Conservation (phyloP, 2,329 filamentous ascomycete genomes). For the Microdochium nivale region DNA sequence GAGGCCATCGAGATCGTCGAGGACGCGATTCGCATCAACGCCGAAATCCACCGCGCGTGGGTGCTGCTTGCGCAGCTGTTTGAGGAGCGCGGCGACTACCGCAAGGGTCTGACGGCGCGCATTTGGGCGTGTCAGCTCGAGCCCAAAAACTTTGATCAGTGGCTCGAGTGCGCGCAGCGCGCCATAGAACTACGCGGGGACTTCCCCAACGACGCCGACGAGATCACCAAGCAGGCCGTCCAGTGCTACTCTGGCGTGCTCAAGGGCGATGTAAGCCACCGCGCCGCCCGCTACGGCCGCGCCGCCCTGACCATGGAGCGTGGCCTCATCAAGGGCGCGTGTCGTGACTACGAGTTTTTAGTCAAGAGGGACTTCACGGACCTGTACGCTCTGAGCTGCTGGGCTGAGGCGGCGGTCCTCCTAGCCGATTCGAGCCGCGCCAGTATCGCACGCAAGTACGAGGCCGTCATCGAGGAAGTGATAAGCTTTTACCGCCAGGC, state of each 20-base stretch:
- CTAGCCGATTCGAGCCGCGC: slow-evolving; percentile 33
- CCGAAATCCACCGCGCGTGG: slow-evolving; percentile 59
- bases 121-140: slow-evolving; percentile 55
- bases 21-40: slow-evolving; percentile 60
- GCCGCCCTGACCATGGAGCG: slow-evolving; percentile 48
- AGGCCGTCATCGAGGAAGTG: slow-evolving; percentile 24
- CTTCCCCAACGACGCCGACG: slow-evolving; percentile 33
- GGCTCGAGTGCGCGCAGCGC: slow-evolving; percentile 51
- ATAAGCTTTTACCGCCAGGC: slow-evolving; percentile 39
- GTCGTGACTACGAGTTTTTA: slow-evolving; percentile 47
- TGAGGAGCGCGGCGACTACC: slow-evolving; percentile 47
- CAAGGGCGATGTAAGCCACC: slow-evolving; percentile 45
- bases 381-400: slow-evolving; percentile 43
- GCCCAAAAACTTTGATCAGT: slow-evolving; percentile 49
- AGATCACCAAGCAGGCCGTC: slow-evolving; percentile 44
- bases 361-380: slow-evolving; percentile 44
- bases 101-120: slow-evolving; percentile 50
- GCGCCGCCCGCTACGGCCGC: slow-evolving; percentile 50
- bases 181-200: slow-evolving; percentile 40
- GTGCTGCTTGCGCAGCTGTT: slow-evolving; percentile 52
- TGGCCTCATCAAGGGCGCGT: slow-evolving; percentile 43
- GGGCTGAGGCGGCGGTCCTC: slow-evolving; percentile 47
- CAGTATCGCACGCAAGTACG: slow-evolving; percentile 20
- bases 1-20: slow-evolving; percentile 49
- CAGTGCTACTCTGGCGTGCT: slow-evolving; percentile 53